These are phyloP conservation scores for Fomitopsis serialis DNA, from an alignment of 768 basidiomycete species.

Conservation along the genomic window DNA sequence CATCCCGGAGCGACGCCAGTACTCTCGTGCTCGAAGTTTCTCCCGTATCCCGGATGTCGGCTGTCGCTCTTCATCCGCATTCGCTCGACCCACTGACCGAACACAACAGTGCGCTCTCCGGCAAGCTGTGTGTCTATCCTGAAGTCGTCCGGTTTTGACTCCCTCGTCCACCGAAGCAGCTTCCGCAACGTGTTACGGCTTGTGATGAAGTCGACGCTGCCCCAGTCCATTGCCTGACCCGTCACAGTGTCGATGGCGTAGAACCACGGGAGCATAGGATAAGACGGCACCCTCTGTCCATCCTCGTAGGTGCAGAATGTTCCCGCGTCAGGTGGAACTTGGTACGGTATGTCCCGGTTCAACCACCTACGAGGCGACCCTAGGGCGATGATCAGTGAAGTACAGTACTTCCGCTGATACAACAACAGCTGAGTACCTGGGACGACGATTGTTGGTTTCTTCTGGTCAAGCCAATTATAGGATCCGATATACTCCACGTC, in stretches of 20 bases:
- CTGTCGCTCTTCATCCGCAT: no score
- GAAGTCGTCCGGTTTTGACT: constrained; percentile 36
- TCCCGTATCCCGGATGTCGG: constrained; percentile 39
- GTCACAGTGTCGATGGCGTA: constrained; percentile 44
- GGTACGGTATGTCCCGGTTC: no score
- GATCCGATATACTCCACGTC: constrained; percentile 43
- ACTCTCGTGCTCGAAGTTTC: constrained; percentile 43
- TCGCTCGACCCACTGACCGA: constrained; percentile 47
- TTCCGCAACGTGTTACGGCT: constrained; percentile 65
- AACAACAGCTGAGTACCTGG: constrained; percentile 35
- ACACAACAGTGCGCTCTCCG: constrained; percentile 52
- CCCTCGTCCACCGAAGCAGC: constrained; percentile 45
- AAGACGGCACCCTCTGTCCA: no score
- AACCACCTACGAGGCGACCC: no score
- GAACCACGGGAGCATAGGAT: constrained; percentile 39
- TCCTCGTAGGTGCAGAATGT: no score
- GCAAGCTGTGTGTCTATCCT: constrained; percentile 65
- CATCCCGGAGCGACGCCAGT: no score
- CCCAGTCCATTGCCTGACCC: constrained; percentile 28
- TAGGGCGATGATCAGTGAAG: constrained; percentile 5
- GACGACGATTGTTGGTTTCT: constrained; percentile 43
- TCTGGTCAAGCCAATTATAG: constrained; percentile 46
- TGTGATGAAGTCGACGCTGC: constrained; percentile 41
- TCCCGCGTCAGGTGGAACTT: no score
- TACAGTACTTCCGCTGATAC: constrained; percentile 59